phyloP scores from a whole-genome alignment of 345 rosid species.

The Luvunga scandens region DNA sequence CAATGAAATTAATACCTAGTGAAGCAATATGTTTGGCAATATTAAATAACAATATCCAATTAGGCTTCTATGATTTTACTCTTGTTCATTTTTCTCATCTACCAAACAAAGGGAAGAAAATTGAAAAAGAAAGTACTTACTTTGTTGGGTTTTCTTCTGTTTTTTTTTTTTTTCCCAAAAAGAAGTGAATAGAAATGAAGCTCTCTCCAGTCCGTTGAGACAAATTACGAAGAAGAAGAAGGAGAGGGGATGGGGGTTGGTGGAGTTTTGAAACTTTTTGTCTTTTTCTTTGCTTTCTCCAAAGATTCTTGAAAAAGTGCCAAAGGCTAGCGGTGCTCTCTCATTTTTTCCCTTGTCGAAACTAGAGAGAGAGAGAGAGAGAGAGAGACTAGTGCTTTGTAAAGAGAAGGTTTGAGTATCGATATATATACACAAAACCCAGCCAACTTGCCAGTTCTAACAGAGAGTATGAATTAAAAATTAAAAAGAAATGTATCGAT shows the following conservation, averaged over 20 bases:
- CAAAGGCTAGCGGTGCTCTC: neutral
- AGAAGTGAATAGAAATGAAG: neutral
- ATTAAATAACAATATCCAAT: neutral
- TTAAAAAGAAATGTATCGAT: neutral
- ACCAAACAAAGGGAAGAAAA: neutral
- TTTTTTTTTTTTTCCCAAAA: neutral
- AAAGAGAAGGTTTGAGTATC: neutral
- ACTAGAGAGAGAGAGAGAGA: neutral
- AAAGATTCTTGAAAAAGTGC: neutral
- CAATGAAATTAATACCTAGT: neutral
- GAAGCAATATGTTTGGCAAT: neutral
- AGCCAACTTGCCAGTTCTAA: neutral
- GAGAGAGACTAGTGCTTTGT: neutral
- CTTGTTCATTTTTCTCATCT: neutral
- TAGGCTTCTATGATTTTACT: neutral
- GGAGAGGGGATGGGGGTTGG: neutral
- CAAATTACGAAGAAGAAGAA: too few relatives aligned
- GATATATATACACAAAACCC: neutral
- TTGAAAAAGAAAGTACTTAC: slow-evolving; percentile 1
- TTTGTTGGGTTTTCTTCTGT: neutral
- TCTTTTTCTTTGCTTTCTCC: neutral
- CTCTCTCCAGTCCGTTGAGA: neutral
- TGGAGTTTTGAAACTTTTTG: neutral
- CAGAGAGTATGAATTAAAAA: neutral
- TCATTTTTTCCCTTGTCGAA: neutral